Base-by-base conservation (phyloP, 2,329 filamentous ascomycete species). In the Diatrype stigma region DNA sequence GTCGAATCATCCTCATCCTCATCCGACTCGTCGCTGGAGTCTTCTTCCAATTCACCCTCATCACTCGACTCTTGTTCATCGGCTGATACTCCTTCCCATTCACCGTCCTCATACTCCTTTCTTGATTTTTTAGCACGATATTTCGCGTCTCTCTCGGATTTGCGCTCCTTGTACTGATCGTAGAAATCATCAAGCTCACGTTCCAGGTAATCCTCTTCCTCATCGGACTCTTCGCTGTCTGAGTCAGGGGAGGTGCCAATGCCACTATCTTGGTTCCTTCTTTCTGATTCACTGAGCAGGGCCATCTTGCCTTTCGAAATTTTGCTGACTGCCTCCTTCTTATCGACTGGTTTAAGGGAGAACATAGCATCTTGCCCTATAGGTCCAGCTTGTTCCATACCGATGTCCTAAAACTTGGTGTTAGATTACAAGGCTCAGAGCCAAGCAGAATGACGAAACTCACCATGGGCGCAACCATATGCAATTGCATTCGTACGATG, bases 401-500 rank as follows among this genome's bases (percentile, higher is more conserved):
- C 94, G 56, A 99, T 96, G 57, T 99, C 94, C 40, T 44, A 8
- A 44, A 44, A 4, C 1, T 44, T n/a, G 17, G 14, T 7, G 22
- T 44, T 44, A 44, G 40, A 26, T 23, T 23, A 16, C 14, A 16
- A 37, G 21, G 22, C n/a, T 26, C 5, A 14, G 14, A 26, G 14
- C 5, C 21, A 23, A 26, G 6, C 8, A 11, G 1, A 3, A 23
- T 7, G 11, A 6, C 11, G 2, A 16, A 16, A 44, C 40, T 44
- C 12, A 44, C 40, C 78, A 90, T 94, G 7, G 94, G 94, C 1
- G 91, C 89, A 2, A 86, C 87, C 94, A 99, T 99, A 73, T 96
- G 87, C 75, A 99, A 84, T 70, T 99, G 94, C 87, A 99, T 87
- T 32, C 94, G 85, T n/a, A 96, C 79, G 53, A 97, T 90, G 58